Evolutionary conservation across 345 rosid genomes (phyloP).

Genomic region (Euclidium syriacum): DNA sequence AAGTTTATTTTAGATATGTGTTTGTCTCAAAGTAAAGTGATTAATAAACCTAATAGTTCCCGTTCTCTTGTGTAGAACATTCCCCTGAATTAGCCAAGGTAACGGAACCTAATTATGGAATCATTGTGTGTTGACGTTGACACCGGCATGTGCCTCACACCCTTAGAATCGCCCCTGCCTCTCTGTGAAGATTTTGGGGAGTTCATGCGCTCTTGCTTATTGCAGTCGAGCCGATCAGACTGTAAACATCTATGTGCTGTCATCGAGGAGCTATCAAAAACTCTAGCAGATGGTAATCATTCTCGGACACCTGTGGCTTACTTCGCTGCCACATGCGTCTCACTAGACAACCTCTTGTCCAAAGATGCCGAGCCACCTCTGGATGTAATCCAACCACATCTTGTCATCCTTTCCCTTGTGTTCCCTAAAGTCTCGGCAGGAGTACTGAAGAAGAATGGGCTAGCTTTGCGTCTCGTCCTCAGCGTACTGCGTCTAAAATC

Average conservation of each 20-base stretch:
- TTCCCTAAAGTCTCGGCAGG: conserved; percentile 48
- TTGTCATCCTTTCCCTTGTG: conserved; percentile 50
- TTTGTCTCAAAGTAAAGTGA: background rate
- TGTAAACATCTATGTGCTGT: conserved; percentile 62
- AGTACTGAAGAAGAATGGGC: conserved; percentile 48
- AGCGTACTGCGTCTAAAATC: conserved; percentile 41
- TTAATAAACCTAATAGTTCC: background rate
- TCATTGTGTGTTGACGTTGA: conserved; percentile 9
- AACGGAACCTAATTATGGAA: conserved; percentile 20
- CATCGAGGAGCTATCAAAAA: conserved; percentile 67
- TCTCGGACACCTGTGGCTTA: conserved; percentile 61
- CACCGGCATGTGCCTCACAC: conserved; percentile 11
- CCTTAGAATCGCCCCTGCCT: conserved; percentile 5
- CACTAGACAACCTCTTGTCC: conserved; percentile 52
- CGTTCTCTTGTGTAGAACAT: background rate
- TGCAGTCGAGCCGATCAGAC: conserved; percentile 46
- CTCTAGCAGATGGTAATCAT: conserved; percentile 59
- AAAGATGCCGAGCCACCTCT: conserved; percentile 33
- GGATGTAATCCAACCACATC: conserved; percentile 48
- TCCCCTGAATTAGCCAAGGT: background rate
- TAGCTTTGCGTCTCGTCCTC: conserved; percentile 38
- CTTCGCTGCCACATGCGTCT: conserved; percentile 58
- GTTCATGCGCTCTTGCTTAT: conserved; percentile 48
- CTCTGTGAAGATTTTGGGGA: conserved; percentile 47
- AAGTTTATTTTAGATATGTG: background rate